Evolutionary conservation across 176 grass and related monocot species (phyloP).

Genomic region (Oryza coarctata): DNA sequence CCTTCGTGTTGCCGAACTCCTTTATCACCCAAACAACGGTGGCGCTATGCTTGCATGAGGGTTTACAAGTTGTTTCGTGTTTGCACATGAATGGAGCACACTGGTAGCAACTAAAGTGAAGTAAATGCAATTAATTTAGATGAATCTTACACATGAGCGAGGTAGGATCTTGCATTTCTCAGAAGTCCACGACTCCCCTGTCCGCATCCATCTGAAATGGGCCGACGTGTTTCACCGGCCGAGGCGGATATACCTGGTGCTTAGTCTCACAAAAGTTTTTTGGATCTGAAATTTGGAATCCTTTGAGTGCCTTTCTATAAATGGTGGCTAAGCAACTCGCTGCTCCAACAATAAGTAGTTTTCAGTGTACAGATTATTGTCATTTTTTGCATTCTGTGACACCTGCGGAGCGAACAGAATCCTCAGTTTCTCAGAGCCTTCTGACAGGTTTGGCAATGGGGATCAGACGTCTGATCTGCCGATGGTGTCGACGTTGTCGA

Average conservation of each 20-base stretch:
- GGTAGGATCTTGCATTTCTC: background rate
- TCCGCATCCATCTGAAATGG: too few species aligned
- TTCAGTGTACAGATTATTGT: background rate
- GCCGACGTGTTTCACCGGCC: too few species aligned
- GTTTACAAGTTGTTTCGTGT: background rate
- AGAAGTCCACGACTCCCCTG: background rate
- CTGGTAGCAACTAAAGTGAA: background rate
- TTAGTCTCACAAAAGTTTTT: too few species aligned
- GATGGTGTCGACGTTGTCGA: slow-evolving; percentile 30
- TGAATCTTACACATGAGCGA: background rate
- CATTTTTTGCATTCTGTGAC: background rate
- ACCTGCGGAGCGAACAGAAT: too few species aligned
- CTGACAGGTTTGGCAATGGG: too few species aligned
- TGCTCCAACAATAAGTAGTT: too few species aligned
- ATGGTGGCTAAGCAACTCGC: too few species aligned
- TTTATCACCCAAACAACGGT: background rate
- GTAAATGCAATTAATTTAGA: too few species aligned
- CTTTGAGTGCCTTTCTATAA: background rate
- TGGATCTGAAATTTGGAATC: background rate
- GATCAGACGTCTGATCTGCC: background rate
- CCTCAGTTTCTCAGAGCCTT: too few species aligned
- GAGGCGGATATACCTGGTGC: too few species aligned
- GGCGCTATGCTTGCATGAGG: too few species aligned
- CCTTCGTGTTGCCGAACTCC: background rate
- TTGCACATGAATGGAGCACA: background rate